These are phyloP conservation scores for Colletotrichum phormii DNA, from an alignment of 2,329 filamentous ascomycete genomes.

Conservation along the genomic window DNA sequence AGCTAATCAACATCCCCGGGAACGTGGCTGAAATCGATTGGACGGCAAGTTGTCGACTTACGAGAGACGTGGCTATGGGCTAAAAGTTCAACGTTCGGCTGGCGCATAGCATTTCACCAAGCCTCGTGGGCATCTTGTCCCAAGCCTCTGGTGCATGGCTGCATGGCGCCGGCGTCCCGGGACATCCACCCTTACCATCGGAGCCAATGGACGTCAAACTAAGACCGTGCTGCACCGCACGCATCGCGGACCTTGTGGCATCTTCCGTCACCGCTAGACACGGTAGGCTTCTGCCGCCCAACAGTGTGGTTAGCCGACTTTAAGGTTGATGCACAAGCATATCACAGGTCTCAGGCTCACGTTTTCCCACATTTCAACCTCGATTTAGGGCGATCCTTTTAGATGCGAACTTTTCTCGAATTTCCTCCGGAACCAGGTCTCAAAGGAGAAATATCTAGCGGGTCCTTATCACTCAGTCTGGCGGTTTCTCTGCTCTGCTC, in stretches of 20 bases:
- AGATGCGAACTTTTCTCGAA: neutral
- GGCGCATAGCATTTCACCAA: neutral
- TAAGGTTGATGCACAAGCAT: neutral
- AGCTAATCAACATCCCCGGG: neutral
- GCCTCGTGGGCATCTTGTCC: neutral
- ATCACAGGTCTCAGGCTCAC: neutral
- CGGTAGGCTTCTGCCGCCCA: neutral
- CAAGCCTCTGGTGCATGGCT: slow-evolving; percentile 3
- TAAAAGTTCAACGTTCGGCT: neutral
- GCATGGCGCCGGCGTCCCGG: neutral
- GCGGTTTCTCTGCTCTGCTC: too few relatives aligned
- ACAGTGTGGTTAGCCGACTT: neutral
- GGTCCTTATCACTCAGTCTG: neutral
- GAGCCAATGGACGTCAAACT: neutral
- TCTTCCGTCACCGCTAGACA: neutral
- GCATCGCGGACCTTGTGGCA: neutral
- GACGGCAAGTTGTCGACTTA: neutral
- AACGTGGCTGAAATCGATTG: slow-evolving; percentile 3
- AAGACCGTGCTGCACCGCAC: neutral
- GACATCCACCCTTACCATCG: neutral
- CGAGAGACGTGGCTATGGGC: neutral
- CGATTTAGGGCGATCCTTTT: neutral
- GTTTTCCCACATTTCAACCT: neutral
- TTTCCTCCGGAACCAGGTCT: neutral
- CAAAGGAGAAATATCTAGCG: neutral